Percentiles rank a stretch among this genome's conserved stretches.
phyloP scores from a whole-genome alignment of 768 basidiomycete genomes.

The Pulveroboletus sp. region DNA sequence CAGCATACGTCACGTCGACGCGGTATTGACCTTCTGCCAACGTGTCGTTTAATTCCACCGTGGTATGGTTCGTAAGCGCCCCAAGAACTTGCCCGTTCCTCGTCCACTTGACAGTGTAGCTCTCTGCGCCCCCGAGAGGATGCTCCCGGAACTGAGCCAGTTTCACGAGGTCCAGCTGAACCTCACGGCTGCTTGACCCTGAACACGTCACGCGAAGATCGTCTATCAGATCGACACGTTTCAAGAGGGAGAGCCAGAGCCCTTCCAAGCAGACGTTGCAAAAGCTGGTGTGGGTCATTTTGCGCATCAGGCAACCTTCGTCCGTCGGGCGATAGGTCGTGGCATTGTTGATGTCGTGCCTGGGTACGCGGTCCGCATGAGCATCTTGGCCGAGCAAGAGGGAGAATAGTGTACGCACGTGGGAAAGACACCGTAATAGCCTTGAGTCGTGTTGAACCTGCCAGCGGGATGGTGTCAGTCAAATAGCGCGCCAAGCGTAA shows the following conservation, averaged over 20 bases:
- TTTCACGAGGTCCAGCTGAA: conserved; percentile 55
- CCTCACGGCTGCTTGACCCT: conserved; percentile 27
- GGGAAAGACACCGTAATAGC: conserved; percentile 67
- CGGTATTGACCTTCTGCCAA: conserved; percentile 42
- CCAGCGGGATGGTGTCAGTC: conserved; percentile 33
- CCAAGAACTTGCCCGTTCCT: conserved; percentile 45
- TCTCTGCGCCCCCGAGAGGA: conserved; percentile 35
- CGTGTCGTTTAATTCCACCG: conserved; percentile 39
- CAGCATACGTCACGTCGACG: conserved; percentile 48
- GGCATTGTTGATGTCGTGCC: conserved; percentile 54
- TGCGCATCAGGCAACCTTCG: conserved; percentile 80
- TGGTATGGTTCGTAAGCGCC: conserved; percentile 50
- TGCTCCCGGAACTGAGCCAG: conserved; percentile 54
- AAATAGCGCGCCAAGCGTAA: neutral
- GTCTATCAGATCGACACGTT: conserved; percentile 62
- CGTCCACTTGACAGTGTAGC: conserved; percentile 57
- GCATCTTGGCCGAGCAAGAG: neutral
- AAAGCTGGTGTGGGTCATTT: conserved; percentile 65
- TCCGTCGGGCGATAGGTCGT: conserved; percentile 82
- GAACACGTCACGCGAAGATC: conserved; percentile 40
- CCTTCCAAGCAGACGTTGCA: conserved; percentile 74
- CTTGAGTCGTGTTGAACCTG: conserved; percentile 60
- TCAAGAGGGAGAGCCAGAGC: conserved; percentile 67
- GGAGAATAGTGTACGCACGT: conserved; percentile 46
- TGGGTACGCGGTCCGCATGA: conserved; percentile 21